A percentile compares a stretch with the other conserved stretches of the same genome.
Evolutionary conservation across 169 alveolate species (phyloP).

Genomic region (Cryptosporidium viatorum): DNA sequence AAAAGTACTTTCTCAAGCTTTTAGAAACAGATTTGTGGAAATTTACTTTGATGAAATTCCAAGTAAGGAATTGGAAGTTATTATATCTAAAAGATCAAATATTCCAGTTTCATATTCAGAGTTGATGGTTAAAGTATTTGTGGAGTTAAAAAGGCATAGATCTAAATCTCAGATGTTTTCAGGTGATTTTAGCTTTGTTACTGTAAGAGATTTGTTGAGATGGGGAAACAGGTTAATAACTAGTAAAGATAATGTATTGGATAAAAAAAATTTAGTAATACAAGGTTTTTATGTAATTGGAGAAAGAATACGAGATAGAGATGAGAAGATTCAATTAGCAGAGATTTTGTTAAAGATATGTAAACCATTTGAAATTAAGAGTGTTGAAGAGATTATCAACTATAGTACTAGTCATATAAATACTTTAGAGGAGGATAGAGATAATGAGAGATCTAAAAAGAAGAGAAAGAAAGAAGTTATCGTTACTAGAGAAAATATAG

Average conservation of each 20-base stretch:
- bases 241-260: conserved; percentile 39
- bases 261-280: conserved; percentile 85
- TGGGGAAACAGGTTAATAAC: conserved; percentile 93
- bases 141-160: conserved; percentile 89
- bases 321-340: conserved; percentile 88
- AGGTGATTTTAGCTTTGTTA: conserved; percentile 90
- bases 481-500: not conserved
- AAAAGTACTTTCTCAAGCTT: conserved; percentile 97
- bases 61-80: conserved; percentile 90
- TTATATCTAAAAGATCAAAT: conserved; percentile 93
- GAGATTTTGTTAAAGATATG: conserved; percentile 80
- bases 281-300: conserved; percentile 94
- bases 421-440: not conserved
- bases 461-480: not conserved
- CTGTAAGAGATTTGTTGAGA: conserved; percentile 98
- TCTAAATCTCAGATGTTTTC: conserved; percentile 84
- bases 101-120: conserved; percentile 93
- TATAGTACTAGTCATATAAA: not conserved
- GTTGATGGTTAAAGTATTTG: conserved; percentile 92
- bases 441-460: not conserved
- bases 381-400: conserved; percentile 6
- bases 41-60: conserved; percentile 93
- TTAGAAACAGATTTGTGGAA: conserved; percentile 97
- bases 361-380: conserved; percentile 30
- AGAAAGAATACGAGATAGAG: conserved; percentile 92